Conservation (phyloP, 352 stramenopile species). For the Nothophytophthora sp. region DNA sequence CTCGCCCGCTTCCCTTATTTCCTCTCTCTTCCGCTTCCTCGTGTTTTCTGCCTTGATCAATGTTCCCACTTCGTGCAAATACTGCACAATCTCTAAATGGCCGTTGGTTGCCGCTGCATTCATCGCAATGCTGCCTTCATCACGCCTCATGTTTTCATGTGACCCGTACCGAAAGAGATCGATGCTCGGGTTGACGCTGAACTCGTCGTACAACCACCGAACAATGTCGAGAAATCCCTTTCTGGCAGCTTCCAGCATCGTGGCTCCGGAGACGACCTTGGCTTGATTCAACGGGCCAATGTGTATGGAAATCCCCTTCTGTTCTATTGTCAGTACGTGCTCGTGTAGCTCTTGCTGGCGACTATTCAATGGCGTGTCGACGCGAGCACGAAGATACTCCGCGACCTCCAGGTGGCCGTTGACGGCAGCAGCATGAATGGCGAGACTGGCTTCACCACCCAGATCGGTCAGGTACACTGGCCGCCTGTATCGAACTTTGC, state of each 20-base stretch:
- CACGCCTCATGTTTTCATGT: neutral
- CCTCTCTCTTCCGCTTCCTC: no score
- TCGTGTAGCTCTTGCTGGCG: no score
- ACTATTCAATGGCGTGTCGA: no score
- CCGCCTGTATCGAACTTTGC: no score
- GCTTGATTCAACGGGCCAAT: no score
- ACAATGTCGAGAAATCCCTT: neutral
- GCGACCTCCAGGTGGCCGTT: slow-evolving; percentile 2
- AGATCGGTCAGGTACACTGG: neutral
- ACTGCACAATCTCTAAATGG: slow-evolving; percentile 5
- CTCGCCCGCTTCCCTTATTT: no score
- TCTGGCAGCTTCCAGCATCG: neutral
- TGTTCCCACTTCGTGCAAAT: slow-evolving; percentile 2
- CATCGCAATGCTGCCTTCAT: no score
- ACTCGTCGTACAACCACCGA: slow-evolving; percentile 2
- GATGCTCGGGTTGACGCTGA: neutral
- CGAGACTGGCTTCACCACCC: neutral
- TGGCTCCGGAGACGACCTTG: neutral
- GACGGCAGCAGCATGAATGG: slow-evolving; percentile 5
- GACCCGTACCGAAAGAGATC: neutral
- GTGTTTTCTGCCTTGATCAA: no score
- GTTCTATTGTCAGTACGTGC: no score
- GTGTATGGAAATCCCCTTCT: no score
- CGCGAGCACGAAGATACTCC: slow-evolving; percentile 16
- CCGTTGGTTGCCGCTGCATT: slow-evolving; percentile 5